Evolutionary conservation across 345 rosid species (phyloP), one percentile per base, ranked within the genome.

Genomic region (Lepidium aucheri): DNA sequence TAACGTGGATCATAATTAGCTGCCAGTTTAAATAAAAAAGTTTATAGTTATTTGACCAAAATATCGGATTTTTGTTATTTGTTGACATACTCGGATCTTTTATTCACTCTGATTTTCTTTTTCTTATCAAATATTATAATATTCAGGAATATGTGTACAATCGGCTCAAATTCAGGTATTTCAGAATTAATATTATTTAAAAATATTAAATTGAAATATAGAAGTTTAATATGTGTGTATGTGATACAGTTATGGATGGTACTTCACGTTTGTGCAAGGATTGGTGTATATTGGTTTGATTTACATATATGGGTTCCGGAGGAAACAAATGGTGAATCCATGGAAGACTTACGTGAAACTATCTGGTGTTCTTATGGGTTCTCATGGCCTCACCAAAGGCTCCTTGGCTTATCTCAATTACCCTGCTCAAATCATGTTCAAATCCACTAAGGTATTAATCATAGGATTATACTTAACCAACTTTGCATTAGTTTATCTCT

Each of bases 361-460:
- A 41, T 85, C 91, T 38, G 91, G 84, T 16, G 97, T 87, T 51
- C 82, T 87, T 18, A 90, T 90, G 95, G 91, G 88, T 53, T 90
- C 95, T 63, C 90, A 86, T 79, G 97, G 97, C 35, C 78, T 90
- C 49, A 90, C 95, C 44, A 90, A 90, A 67, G 88, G 92, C 24
- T 90, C 95, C 4, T 76, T 90, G 72, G 92, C 97, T 67, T 90
- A 81, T 73, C 97, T 90, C 26, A 90, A 90, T 68, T 90, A 90
- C 74, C 95, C 97, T 18, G 95, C 92, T 13, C 97, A 90, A 61
- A 85, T 90, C 75, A 90, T 90, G 95, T 90, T 87, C 80, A 90
- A 90, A 69, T 90, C 97, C 72, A 90, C 97, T 9, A 90, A 90
- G 92, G 97, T 85, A 76, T 43, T 20, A 20, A 20, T 20, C 22